Percentiles rank a stretch among this genome's conserved stretches.
These are phyloP conservation scores for Paramecium pentaurelia DNA, from an alignment of 73 alveolate species.

Conservation along the genomic window DNA sequence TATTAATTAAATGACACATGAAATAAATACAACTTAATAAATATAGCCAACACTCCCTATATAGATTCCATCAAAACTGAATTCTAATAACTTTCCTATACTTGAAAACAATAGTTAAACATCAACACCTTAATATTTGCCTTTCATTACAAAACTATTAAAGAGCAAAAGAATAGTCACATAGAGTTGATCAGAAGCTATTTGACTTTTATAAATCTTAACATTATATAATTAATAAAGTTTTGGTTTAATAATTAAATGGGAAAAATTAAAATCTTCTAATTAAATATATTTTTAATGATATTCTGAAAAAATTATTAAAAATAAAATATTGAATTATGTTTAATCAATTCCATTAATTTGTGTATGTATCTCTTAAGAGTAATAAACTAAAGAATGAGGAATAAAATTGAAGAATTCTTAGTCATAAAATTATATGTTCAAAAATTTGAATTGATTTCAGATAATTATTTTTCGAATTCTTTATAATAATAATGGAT, in stretches of 20 bases:
- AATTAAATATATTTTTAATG: neutral
- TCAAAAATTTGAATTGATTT: neutral
- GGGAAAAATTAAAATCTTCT: neutral
- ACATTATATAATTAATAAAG: neutral
- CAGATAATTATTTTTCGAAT: too few species aligned
- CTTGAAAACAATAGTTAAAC: neutral
- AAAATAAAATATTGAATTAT: too few species aligned
- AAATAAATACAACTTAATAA: neutral
- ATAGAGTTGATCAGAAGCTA: neutral
- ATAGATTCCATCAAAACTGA: neutral
- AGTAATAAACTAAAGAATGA: neutral
- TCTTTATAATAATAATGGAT: neutral
- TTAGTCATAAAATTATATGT: neutral
- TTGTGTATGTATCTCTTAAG: neutral
- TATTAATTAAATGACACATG: neutral
- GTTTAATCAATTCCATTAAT: neutral
- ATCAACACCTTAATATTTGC: neutral
- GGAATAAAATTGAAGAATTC: neutral
- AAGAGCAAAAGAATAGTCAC: neutral
- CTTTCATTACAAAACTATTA: neutral
- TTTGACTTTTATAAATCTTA: neutral
- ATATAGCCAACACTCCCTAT: neutral
- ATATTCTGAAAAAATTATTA: neutral
- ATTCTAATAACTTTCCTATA: neutral
- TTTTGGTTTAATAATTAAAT: too few species aligned